Percentiles rank a stretch among this genome's conserved stretches.
These are phyloP conservation scores for Phaeosphaeria sp. DNA, from an alignment of 2,329 filamentous ascomycete species.

Conservation along the genomic window DNA sequence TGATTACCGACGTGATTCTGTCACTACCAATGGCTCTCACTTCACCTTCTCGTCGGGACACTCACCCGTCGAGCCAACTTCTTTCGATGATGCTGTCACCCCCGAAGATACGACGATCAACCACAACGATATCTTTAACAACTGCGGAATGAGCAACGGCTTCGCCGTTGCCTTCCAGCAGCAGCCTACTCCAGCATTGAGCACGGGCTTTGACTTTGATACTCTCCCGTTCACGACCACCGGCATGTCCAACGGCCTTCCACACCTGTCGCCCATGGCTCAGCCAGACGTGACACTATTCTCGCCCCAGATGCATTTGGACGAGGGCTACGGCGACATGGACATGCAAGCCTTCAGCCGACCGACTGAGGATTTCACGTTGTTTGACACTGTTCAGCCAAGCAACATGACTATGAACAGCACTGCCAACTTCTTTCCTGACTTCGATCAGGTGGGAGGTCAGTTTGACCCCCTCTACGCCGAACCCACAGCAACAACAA, in stretches of 20 bases:
- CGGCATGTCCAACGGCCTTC: slow-evolving; percentile 30
- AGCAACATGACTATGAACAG: slow-evolving; percentile 31
- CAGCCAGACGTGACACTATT: slow-evolving; percentile 73
- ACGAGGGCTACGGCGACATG: slow-evolving; percentile 68
- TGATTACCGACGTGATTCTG: slow-evolving; percentile 47
- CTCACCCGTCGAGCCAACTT: slow-evolving; percentile 50
- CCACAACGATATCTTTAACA: slow-evolving; percentile 65
- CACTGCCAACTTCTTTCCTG: slow-evolving; percentile 47
- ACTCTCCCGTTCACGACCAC: slow-evolving; percentile 46
- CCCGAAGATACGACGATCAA: slow-evolving; percentile 60
- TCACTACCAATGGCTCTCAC: slow-evolving; percentile 45
- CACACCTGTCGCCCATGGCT: slow-evolving; percentile 72
- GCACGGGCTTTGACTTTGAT: slow-evolving; percentile 48
- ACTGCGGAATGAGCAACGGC: slow-evolving; percentile 64
- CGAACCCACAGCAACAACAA: slow-evolving; percentile 35
- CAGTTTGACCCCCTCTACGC: slow-evolving; percentile 44
- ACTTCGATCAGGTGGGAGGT: slow-evolving; percentile 49
- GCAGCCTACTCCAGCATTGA: slow-evolving; percentile 58
- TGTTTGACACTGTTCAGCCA: slow-evolving; percentile 55
- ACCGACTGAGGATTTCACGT: slow-evolving; percentile 65
- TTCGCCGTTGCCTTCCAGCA: slow-evolving; percentile 67
- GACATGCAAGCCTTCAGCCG: slow-evolving; percentile 39
- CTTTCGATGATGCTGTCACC: slow-evolving; percentile 54
- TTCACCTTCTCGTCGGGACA: slow-evolving; percentile 50
- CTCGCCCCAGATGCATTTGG: slow-evolving; percentile 67